Base-by-base conservation (phyloP, 805 yeast genomes). In the Barnettozyma sp. region DNA sequence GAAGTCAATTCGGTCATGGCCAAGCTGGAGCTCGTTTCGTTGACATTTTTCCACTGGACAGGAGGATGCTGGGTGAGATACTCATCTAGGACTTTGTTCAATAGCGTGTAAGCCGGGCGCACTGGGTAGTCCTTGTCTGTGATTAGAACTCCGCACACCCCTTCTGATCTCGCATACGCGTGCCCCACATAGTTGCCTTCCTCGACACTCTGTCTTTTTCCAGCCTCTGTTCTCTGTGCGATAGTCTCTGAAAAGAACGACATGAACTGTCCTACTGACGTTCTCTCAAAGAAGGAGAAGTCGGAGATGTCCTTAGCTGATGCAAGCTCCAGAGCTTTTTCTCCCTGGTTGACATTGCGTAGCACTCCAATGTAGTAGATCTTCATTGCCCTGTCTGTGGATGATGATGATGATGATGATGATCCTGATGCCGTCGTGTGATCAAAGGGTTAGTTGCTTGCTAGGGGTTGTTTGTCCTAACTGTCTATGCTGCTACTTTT, bases 121-220 rank as follows among this genome's bases (percentile, higher is more conserved):
- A 86, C 90, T 3, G 97, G 98, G 61, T 92, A 92, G 49, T 90
- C 97, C 59, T 84, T 83, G 59, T 92, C 98, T 30, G 95, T 76
- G 58, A 92, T 83, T 42, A 92, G 63, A 22, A 92, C 95, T 44
- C 95, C 95, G 16, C 94, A 82, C 23, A 90, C 55, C 4, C 97
- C 97, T 59, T 92, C 97, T 17, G 82, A 62, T 48, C 97, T 73
- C 21, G 88, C 78, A 60, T 82, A 92, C 0, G 87, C 90, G 59
- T 92, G 97, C 6, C 95, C 97, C 8, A 85, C 71, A 59, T 92
- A 90, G 62, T 71, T 70, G 17, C 68, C 70, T 60, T 92, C 97
- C 58, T 92, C 96, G 35, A 92, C 83, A 57, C 86, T 74, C 60
- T 92, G 98, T 63, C 97, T 78, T 63, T 86, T 90, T 32, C 96